A percentile compares a stretch with the other conserved stretches of the same genome.
phyloP scores from a whole-genome alignment of 1,284 basidiomycete genomes.

The Marasmius oreades region DNA sequence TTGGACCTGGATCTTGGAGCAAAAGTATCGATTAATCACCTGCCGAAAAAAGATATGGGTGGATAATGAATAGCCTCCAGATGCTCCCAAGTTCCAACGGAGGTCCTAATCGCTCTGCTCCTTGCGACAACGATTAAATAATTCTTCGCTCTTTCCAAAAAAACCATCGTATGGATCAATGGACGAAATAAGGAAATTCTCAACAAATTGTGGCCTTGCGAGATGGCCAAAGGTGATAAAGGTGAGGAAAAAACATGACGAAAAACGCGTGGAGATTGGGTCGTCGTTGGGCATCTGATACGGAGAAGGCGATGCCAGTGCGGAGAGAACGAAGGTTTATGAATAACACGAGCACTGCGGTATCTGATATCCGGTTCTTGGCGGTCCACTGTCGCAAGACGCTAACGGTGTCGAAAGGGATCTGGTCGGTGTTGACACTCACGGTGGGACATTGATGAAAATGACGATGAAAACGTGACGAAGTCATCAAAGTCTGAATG shows the following conservation, averaged over 20 bases:
- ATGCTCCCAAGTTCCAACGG: constrained; percentile 34
- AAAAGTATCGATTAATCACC: no score
- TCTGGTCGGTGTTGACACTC: constrained; percentile 54
- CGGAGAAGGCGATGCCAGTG: neutral
- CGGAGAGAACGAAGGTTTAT: constrained; percentile 17
- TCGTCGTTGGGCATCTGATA: neutral
- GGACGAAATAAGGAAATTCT: constrained; percentile 42
- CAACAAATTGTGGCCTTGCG: constrained; percentile 10
- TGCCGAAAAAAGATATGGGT: no score
- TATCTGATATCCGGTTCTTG: constrained; percentile 51
- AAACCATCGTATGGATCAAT: constrained; percentile 53
- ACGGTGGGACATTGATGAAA: constrained; percentile 41
- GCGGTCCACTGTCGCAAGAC: constrained; percentile 35
- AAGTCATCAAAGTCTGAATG: constrained; percentile 42
- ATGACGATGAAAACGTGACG: constrained; percentile 7
- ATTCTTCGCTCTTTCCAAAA: constrained; percentile 37
- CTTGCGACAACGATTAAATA: constrained; percentile 46
- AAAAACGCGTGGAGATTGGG: constrained; percentile 2
- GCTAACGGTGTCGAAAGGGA: constrained; percentile 50
- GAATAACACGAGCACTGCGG: constrained; percentile 33
- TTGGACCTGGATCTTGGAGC: no score
- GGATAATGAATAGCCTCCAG: neutral
- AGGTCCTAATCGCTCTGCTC: constrained; percentile 47
- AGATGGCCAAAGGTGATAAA: neutral
- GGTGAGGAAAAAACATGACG: neutral